Conservation (phyloP, 257 asterid species). For the Ilex asprella region DNA sequence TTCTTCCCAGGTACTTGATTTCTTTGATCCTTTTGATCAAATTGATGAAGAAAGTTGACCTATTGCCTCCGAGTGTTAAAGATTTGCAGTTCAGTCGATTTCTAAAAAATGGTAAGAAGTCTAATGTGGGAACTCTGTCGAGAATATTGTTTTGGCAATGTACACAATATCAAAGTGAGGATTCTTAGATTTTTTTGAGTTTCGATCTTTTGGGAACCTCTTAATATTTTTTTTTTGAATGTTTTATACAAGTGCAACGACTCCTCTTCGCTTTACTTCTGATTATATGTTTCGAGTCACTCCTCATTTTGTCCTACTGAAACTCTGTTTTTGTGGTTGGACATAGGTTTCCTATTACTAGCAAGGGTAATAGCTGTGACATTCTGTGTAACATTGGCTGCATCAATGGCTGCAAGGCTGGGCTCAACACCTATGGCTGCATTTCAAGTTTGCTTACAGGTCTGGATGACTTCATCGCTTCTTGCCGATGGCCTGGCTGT, state of each 20-base stretch:
- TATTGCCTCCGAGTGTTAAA: slow-evolving; percentile 67
- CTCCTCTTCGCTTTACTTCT: too few species aligned
- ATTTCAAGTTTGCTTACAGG: slow-evolving; percentile 84
- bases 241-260: too few species aligned
- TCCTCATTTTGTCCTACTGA: too few species aligned
- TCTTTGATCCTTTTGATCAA: slow-evolving; percentile 52
- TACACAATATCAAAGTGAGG: too few species aligned
- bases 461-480: slow-evolving; percentile 90
- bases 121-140: too few species aligned
- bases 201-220: too few species aligned
- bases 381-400: slow-evolving; percentile 79
- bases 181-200: too few species aligned
- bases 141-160: too few species aligned
- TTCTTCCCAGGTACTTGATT: slow-evolving; percentile 59
- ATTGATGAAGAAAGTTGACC: slow-evolving; percentile 57
- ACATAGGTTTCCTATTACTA: slow-evolving; percentile 52
- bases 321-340: neutral
- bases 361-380: slow-evolving; percentile 89
- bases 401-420: slow-evolving; percentile 84
- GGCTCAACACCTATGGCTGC: slow-evolving; percentile 94
- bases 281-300: too few species aligned
- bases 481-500: slow-evolving; percentile 98
- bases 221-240: too few species aligned
- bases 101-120: slow-evolving; percentile 64
- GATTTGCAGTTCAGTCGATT: slow-evolving; percentile 67